Percentiles rank a stretch among this genome's conserved stretches.
Conservation (phyloP, 2,329 filamentous ascomycete species). For the Monosporascus sp. region DNA sequence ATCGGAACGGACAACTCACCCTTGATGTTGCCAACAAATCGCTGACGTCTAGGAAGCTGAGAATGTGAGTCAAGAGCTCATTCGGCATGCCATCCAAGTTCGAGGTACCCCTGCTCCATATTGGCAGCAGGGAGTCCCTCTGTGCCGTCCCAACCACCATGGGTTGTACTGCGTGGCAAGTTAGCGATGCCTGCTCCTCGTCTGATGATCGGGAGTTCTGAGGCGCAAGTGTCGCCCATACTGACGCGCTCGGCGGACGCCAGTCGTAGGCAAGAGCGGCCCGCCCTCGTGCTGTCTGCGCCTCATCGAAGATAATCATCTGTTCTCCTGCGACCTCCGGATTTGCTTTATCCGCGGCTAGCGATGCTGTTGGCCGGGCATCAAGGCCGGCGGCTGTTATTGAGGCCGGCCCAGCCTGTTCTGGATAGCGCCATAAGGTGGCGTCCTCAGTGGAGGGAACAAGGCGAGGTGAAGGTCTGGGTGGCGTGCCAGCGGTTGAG, state of each 20-base stretch:
- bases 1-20: slow-evolving; percentile 34
- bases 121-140: slow-evolving; percentile 11
- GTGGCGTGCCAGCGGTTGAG: slow-evolving; percentile 12
- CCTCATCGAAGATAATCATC: slow-evolving; percentile 4
- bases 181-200: not conserved
- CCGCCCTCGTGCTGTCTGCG: slow-evolving; percentile 12
- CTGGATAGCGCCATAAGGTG: slow-evolving; percentile 12
- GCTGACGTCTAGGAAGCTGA: slow-evolving; percentile 51
- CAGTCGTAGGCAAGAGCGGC: not conserved
- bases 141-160: slow-evolving; percentile 3
- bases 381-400: slow-evolving; percentile 20
- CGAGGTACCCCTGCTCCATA: slow-evolving; percentile 18
- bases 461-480: slow-evolving; percentile 10
- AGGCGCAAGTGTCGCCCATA: not conserved
- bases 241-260: not conserved
- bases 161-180: slow-evolving; percentile 4
- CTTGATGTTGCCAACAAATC: slow-evolving; percentile 51
- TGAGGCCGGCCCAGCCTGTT: slow-evolving; percentile 16
- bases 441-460: slow-evolving; percentile 16
- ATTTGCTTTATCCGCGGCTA: slow-evolving; percentile 5
- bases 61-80: slow-evolving; percentile 50
- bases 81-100: slow-evolving; percentile 43
- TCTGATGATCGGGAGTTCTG: not conserved
- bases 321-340: slow-evolving; percentile 1
- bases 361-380: slow-evolving; percentile 22